A percentile compares a stretch with the other conserved stretches of the same genome.
These are phyloP conservation scores for Plantago elongata DNA, from an alignment of 257 asterid species.

Conservation along the genomic window DNA sequence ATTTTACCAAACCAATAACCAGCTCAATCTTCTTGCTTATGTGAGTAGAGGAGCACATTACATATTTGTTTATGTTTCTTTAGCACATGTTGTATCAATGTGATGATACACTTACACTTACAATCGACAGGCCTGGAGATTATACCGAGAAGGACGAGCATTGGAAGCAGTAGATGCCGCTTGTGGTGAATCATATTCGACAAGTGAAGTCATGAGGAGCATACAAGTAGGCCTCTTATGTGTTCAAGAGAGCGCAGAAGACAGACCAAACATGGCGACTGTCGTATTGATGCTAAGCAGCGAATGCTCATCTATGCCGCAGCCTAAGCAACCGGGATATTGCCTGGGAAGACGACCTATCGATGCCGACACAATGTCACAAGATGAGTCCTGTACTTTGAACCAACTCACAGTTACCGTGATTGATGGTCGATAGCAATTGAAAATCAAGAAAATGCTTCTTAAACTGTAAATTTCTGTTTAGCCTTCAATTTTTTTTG, in stretches of 20 bases:
- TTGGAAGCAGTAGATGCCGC: slow-evolving; percentile 44
- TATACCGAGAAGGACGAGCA: slow-evolving; percentile 51
- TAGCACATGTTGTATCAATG: neutral
- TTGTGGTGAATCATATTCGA: slow-evolving; percentile 31
- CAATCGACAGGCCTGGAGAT: slow-evolving; percentile 51
- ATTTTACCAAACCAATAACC: slow-evolving; percentile 58
- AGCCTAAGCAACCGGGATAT: slow-evolving; percentile 69
- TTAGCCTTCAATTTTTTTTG: neutral
- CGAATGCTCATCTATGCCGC: slow-evolving; percentile 44
- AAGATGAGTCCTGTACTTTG: slow-evolving; percentile 50
- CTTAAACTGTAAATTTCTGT: neutral
- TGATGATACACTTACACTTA: neutral
- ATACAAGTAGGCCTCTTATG: slow-evolving; percentile 67
- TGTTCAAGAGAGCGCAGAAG: slow-evolving; percentile 65
- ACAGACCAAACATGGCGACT: slow-evolving; percentile 64
- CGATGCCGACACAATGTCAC: slow-evolving; percentile 37
- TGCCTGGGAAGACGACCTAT: slow-evolving; percentile 48
- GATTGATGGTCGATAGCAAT: slow-evolving; percentile 48
- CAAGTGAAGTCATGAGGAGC: slow-evolving; percentile 59
- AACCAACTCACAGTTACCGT: slow-evolving; percentile 54
- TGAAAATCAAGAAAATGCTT: neutral
- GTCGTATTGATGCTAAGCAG: slow-evolving; percentile 60
- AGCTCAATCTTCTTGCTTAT: slow-evolving; percentile 67
- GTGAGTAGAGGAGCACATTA: slow-evolving; percentile 34
- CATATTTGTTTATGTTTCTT: neutral